Percentiles rank a stretch among this genome's conserved stretches.
Evolutionary conservation across 1,284 basidiomycete species (phyloP).

Genomic region (Rhizoctonia solani): DNA sequence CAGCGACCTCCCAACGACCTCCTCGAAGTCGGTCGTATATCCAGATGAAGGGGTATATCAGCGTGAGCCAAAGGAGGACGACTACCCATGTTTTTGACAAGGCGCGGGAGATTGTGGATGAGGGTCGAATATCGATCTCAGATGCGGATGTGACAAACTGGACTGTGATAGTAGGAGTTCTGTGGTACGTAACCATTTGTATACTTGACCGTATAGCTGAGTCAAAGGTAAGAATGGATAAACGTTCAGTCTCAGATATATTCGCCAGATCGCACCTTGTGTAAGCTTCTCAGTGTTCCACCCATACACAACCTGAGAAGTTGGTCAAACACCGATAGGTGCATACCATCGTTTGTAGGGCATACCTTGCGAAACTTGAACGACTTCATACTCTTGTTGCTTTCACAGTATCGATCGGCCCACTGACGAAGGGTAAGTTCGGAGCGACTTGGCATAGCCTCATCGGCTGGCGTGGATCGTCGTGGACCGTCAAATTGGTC

Average conservation of each 20-base stretch:
- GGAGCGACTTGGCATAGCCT: constrained; percentile 44
- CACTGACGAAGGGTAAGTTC: constrained; percentile 60
- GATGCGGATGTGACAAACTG: constrained; percentile 51
- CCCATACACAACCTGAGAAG: constrained; percentile 53
- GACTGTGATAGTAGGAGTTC: constrained; percentile 50
- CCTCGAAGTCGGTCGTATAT: constrained; percentile 69
- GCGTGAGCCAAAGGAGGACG: constrained; percentile 61
- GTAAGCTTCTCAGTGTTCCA: constrained; percentile 67
- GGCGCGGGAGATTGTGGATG: constrained; percentile 61
- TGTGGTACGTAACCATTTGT: constrained; percentile 56
- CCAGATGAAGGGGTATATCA: constrained; percentile 76
- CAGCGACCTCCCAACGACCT: constrained; percentile 68
- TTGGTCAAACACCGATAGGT: neutral
- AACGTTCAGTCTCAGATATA: neutral
- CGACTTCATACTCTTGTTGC: constrained; percentile 63
- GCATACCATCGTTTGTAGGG: neutral
- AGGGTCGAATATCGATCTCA: constrained; percentile 61
- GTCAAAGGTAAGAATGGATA: constrained; percentile 18
- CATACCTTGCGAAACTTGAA: constrained; percentile 63
- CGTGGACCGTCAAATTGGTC: constrained; percentile 11
- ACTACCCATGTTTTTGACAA: constrained; percentile 69
- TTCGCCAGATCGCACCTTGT: constrained; percentile 40
- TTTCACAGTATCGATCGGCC: constrained; percentile 71
- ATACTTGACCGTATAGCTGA: constrained; percentile 59
- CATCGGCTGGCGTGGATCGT: constrained; percentile 23